Conservation (phyloP, 2,329 filamentous ascomycete genomes). For the Cordyceps tenuipes region DNA sequence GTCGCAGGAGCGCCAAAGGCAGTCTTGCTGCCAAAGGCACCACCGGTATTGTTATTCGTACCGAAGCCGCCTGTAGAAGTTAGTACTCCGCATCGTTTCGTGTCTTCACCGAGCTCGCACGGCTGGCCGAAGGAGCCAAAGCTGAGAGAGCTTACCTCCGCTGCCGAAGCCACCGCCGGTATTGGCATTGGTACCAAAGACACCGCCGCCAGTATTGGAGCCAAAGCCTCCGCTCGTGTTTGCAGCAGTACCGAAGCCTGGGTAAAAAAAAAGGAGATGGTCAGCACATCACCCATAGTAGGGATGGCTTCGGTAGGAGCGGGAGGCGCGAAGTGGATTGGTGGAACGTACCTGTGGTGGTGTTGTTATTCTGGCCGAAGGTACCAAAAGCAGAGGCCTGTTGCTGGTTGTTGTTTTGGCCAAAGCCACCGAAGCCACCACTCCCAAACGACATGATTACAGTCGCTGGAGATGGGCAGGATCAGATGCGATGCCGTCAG, state of each 20-base stretch:
- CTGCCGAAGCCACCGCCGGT: constrained; percentile 29
- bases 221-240: background rate
- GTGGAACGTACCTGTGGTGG: constrained; percentile 42
- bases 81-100: constrained; percentile 8
- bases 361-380: constrained; percentile 39
- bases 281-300: constrained; percentile 16
- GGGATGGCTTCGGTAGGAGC: constrained; percentile 14
- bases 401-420: constrained; percentile 37
- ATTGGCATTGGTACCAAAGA: constrained; percentile 33
- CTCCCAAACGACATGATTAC: constrained; percentile 47
- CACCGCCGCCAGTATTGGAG: constrained; percentile 15
- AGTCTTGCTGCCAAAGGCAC: constrained; percentile 37
- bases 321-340: background rate
- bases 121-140: background rate
- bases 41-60: constrained; percentile 17
- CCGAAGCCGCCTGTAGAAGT: constrained; percentile 29
- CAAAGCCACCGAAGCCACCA: constrained; percentile 50
- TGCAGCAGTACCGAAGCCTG: constrained; percentile 26
- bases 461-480: background rate
- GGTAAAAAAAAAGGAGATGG: constrained; percentile 7
- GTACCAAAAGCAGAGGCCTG: constrained; percentile 47
- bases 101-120: background rate
- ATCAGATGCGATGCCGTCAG: background rate
- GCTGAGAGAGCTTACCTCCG: constrained; percentile 22
- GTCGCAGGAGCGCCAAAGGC: constrained; percentile 42